These are phyloP conservation scores for Tagetes patula DNA, from an alignment of 129 eudicot genomes.

Conservation along the genomic window DNA sequence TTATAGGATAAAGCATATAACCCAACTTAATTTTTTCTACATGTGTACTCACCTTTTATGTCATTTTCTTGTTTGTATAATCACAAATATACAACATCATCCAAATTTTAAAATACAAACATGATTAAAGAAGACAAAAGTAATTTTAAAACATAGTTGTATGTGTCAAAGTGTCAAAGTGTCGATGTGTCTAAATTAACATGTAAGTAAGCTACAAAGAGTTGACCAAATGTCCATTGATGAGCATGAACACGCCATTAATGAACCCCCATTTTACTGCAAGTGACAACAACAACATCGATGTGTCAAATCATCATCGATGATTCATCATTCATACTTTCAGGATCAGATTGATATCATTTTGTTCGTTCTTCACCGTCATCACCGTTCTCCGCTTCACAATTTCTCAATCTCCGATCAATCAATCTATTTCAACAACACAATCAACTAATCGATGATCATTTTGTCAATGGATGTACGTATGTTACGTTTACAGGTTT, in stretches of 20 bases:
- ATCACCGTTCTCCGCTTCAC: conserved; percentile 16
- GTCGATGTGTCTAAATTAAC: not conserved
- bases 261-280: conserved; percentile 20
- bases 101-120: not conserved
- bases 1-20: too few species aligned
- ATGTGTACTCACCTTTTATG: not conserved
- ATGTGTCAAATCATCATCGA: conserved; percentile 21
- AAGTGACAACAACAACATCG: conserved; percentile 14
- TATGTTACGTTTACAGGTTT: too few species aligned
- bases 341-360: conserved; percentile 16
- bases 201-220: conserved; percentile 1
- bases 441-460: conserved; percentile 1
- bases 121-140: not conserved
- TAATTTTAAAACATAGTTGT: not conserved
- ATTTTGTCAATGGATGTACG: not conserved
- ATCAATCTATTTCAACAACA: not conserved
- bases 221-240: conserved; percentile 22
- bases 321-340: conserved; percentile 4
- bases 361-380: conserved; percentile 20
- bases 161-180: too few species aligned
- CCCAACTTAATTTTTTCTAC: not conserved
- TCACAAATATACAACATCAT: too few species aligned
- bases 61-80: not conserved
- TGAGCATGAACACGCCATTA: conserved; percentile 27
- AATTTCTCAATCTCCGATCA: conserved; percentile 10